phyloP scores from a whole-genome alignment of 2,329 filamentous ascomycete species.

The Amylocarpus encephaloides region DNA sequence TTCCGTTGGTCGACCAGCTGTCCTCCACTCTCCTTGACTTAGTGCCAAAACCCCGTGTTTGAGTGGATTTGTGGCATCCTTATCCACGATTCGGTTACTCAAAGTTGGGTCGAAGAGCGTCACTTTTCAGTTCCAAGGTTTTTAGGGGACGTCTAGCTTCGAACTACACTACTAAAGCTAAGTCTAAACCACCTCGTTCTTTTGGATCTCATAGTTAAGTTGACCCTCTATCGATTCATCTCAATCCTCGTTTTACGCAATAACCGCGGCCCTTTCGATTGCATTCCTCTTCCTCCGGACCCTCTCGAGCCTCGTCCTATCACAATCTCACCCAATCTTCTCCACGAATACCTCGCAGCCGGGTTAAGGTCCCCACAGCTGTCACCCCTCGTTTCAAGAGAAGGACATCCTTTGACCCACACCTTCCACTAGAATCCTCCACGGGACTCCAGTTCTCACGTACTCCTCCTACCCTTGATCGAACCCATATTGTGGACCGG shows the following conservation, averaged over 20 bases:
- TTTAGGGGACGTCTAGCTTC: no score
- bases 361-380: conserved; percentile 1
- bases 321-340: not conserved
- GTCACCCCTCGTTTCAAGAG: conserved; percentile 6
- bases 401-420: conserved; percentile 6
- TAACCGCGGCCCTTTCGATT: not conserved
- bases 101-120: not conserved
- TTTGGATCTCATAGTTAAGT: not conserved
- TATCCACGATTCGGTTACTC: not conserved
- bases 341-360: conserved; percentile 6
- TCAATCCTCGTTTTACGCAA: not conserved
- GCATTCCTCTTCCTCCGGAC: not conserved
- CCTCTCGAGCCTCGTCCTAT: not conserved
- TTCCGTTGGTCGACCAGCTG: no score
- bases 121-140: not conserved
- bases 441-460: conserved; percentile 1
- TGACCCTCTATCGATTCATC: not conserved
- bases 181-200: not conserved
- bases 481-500: not conserved
- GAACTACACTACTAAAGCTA: not conserved
- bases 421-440: conserved; percentile 1
- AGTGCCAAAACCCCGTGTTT: no score
- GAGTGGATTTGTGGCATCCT: not conserved
- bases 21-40: no score
- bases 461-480: conserved; percentile 1